Conservation (phyloP, 495 filamentous ascomycete species). For the Entonaema liquescens region DNA sequence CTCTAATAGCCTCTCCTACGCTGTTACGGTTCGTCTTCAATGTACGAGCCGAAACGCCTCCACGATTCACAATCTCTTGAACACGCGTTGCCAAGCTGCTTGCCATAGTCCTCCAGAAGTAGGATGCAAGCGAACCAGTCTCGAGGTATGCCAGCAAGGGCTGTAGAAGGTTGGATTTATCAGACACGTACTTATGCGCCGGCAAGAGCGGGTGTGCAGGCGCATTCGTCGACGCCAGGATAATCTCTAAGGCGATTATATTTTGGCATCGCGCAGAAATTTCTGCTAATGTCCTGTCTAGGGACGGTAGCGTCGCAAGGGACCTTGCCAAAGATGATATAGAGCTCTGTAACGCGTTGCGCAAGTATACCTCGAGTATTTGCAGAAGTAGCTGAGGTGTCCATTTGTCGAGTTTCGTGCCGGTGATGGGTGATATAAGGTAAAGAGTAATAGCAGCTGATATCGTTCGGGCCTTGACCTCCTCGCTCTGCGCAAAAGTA, state of each 20-base stretch:
- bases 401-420: constrained; percentile 60
- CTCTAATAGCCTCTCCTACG: constrained; percentile 78
- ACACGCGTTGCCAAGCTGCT: constrained; percentile 78
- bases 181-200: constrained; percentile 36
- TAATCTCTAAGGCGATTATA: constrained; percentile 82
- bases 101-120: constrained; percentile 91
- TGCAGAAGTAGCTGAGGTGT: constrained; percentile 76
- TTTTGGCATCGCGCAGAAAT: constrained; percentile 88
- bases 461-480: constrained; percentile 73
- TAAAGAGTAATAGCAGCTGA: constrained; percentile 83
- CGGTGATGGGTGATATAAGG: constrained; percentile 73
- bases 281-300: constrained; percentile 84
- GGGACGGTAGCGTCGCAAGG: constrained; percentile 78
- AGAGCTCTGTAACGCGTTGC: constrained; percentile 75
- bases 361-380: constrained; percentile 81
- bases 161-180: constrained; percentile 68
- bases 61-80: constrained; percentile 80
- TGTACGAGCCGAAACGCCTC: constrained; percentile 83
- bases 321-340: constrained; percentile 74
- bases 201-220: constrained; percentile 70
- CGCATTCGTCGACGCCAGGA: constrained; percentile 72
- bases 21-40: constrained; percentile 77
- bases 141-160: constrained; percentile 82
- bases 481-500: constrained; percentile 83
- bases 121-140: constrained; percentile 84